Evolutionary conservation across 495 filamentous ascomycete genomes (phyloP), one percentile per base, ranked within the genome.

Genomic region (Immersiella caudata): DNA sequence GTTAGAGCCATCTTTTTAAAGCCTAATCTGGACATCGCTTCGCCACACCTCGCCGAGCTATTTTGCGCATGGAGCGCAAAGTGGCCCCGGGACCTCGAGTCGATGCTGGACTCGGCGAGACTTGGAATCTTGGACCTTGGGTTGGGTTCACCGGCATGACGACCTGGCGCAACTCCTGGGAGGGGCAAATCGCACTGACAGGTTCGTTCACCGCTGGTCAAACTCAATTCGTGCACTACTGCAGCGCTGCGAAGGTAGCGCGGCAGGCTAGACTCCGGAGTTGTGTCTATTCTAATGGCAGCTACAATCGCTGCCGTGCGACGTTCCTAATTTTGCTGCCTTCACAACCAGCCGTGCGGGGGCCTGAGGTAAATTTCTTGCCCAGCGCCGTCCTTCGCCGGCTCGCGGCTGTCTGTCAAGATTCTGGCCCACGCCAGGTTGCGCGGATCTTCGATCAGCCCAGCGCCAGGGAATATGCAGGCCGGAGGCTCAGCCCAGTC

Each of bases 1-100:
- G 35, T 36, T 40, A 62, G 61, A 65, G 20, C 56, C 60, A 55
- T 54, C 24, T 40, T 62, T 25, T 49, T 62, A 49, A 62, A 55
- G 52, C 52, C 20, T 22, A 26, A 26, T 22, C 20, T n/a, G 24
- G 52, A 22, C 20, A 55, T 55, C 7, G 52, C 52, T 55, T 26
- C 9, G 52, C 52, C 52, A 55, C 52, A 26, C 9, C 2, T 9
- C 52, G 16, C 40, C 40, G 16, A 46, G 40, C 16, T 46, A 46
- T 46, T 55, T 55, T 55, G 7, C 25, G 52, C 52, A 55, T 55
- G 40, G 40, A 46, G 40, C 25, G 52, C 52, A 55, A 55, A 55
- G 9, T 55, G 52, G 24, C 25, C 20, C 52, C 3, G n/a, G 21
- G 49, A n/a, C n/a, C 49, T 52, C 16, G 4, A 22, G 21, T 18